Percentiles rank a stretch among this genome's conserved stretches.
Conservation (phyloP, 176 grass and related monocot species). For the Secale cereale region DNA sequence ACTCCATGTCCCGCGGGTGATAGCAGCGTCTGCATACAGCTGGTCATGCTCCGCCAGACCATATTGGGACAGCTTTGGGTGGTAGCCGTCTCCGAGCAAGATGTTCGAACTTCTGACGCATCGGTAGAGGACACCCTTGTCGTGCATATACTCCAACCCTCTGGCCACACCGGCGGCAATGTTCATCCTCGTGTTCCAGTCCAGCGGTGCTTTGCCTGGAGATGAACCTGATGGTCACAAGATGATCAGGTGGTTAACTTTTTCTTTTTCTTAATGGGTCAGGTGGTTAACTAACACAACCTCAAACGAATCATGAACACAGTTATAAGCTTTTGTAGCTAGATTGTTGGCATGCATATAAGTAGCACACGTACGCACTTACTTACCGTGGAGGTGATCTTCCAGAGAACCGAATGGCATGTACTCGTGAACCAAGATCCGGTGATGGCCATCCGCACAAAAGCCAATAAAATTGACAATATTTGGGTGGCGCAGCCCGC, state of each 20-base stretch:
- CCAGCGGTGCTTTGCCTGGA: not conserved
- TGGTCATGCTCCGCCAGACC: not conserved
- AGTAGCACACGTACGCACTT: too few species aligned
- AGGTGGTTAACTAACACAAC: not conserved
- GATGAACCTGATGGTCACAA: too few species aligned
- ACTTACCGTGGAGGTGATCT: not conserved
- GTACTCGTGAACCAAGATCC: not conserved
- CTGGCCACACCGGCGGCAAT: not conserved
- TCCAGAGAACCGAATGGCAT: not conserved
- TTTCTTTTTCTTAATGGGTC: not conserved
- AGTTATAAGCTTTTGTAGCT: not conserved
- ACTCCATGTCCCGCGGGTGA: too few species aligned
- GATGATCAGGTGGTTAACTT: too few species aligned
- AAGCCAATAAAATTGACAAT: not conserved
- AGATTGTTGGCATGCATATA: not conserved
- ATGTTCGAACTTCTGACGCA: not conserved
- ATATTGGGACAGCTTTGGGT: not conserved
- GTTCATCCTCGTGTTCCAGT: not conserved
- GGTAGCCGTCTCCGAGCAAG: not conserved
- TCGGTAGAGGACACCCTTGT: not conserved
- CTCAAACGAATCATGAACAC: not conserved
- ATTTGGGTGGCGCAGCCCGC: not conserved
- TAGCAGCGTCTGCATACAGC: too few species aligned
- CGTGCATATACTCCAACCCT: not conserved
- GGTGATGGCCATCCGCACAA: not conserved